Evolutionary conservation across 192 early-diverging fungal species (phyloP).

Genomic region (Funneliformis geosporum): DNA sequence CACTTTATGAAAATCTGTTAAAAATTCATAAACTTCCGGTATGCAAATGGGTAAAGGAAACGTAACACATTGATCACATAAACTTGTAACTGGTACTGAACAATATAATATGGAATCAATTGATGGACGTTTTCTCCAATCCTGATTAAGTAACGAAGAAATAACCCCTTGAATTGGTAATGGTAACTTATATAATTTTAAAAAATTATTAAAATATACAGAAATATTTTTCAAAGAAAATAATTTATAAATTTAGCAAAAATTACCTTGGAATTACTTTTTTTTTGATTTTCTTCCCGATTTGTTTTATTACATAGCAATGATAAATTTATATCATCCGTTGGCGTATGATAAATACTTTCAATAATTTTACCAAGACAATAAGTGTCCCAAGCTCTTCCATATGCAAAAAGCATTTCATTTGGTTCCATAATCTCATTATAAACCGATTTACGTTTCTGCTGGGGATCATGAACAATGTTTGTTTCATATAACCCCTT

Average conservation of each 20-base stretch:
- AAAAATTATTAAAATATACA: background rate
- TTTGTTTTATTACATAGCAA: conserved; percentile 12
- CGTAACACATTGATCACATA: conserved; percentile 41
- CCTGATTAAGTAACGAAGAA: conserved; percentile 38
- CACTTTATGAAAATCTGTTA: conserved; percentile 53
- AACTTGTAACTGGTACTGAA: conserved; percentile 48
- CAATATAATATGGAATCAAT: conserved; percentile 52
- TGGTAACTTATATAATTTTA: conserved; percentile 42
- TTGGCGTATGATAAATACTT: conserved; percentile 45
- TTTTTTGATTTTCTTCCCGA: background rate
- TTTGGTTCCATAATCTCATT: background rate
- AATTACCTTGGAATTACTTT: background rate
- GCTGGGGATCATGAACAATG: background rate
- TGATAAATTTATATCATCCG: conserved; percentile 31
- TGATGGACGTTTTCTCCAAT: conserved; percentile 53
- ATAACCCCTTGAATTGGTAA: conserved; percentile 49
- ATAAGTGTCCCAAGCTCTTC: conserved; percentile 54
- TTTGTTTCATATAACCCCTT: background rate
- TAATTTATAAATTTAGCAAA: background rate
- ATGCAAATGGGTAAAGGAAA: conserved; percentile 51
- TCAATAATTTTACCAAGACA: conserved; percentile 52
- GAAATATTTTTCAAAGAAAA: background rate
- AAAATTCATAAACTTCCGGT: conserved; percentile 60
- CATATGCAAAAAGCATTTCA: conserved; percentile 45
- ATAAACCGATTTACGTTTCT: background rate